Evolutionary conservation across 2,329 filamentous ascomycete genomes (phyloP), one percentile per base, ranked within the genome.

Genomic region (Cryphonectria nitschkei): DNA sequence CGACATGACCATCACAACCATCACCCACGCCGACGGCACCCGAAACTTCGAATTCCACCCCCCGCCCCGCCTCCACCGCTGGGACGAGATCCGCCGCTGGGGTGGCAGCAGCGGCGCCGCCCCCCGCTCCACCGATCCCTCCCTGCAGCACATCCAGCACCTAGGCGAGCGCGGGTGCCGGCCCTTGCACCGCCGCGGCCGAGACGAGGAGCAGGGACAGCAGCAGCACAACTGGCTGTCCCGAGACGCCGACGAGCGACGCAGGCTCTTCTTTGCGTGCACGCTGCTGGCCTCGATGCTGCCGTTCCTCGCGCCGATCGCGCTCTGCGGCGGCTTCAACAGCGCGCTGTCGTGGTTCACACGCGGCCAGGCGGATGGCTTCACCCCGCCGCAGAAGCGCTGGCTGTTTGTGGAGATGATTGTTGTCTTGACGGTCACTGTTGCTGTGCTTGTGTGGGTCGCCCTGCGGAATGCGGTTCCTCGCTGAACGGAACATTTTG

Each of bases 271-370:
- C 67, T 87, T 86, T 73, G 74, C 77, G 11, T 60, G 76, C 16
- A 80, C 86, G 72, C 75, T 82, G 61, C 41, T 77, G 0, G 63
- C 85, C 58, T 82, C 82, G 26, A 68, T 84, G 1, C 80, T 88
- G n/a, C 86, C 86, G 0, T 83, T 87, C 64, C 76, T 85, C 13
- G 82, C 84, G 0, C 70, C 85, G 0, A 74, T 87, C 9, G 82
- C 83, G 0, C 79, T 86, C 37, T 78, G 75, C 13, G 84, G 85
- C 14, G 80, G 77, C 16, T 83, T 87, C 62, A 81, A 86, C 73
- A 77, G 79, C 0, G 81, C 81, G 0, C 80, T 88, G 39, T 81
- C 81, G 8, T 88, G 85, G 85, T 82, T 81, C 67, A 86, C 85
- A 0, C 76, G 80, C 1, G 85, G 86, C 7, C 81, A 86, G 74